A percentile compares a stretch with the other conserved stretches of the same genome.
Conservation (phyloP, 2,329 filamentous ascomycete species). For the Pochonia chlamydosporia region DNA sequence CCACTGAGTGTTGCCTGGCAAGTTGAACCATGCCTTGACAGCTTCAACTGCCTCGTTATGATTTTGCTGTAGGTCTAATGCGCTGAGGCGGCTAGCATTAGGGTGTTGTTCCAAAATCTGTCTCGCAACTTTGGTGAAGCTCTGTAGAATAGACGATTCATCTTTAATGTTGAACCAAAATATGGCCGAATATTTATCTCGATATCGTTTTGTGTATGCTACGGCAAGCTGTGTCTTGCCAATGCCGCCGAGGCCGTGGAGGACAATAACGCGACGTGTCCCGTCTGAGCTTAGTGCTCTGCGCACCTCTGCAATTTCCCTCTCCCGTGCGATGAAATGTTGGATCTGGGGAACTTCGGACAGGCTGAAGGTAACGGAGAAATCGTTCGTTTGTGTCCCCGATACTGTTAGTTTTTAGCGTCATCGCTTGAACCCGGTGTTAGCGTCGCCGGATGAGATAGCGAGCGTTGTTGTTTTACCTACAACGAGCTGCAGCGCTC, state of each 20-base stretch:
- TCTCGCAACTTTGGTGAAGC: slow-evolving; percentile 22
- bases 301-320: slow-evolving; percentile 13
- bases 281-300: slow-evolving; percentile 4
- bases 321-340: slow-evolving; percentile 13
- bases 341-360: slow-evolving; percentile 2
- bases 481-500: too few species aligned
- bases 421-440: too few species aligned
- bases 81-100: slow-evolving; percentile 6
- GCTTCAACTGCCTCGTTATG: slow-evolving; percentile 20
- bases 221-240: slow-evolving; percentile 39
- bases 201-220: slow-evolving; percentile 27
- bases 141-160: slow-evolving; percentile 28
- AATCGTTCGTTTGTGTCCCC: background rate
- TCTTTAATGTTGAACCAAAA: slow-evolving; percentile 38
- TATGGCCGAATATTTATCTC: slow-evolving; percentile 28
- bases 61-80: slow-evolving; percentile 12
- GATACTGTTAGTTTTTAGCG: background rate
- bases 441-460: too few species aligned
- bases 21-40: slow-evolving; percentile 32
- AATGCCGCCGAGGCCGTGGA: slow-evolving; percentile 37
- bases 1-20: slow-evolving; percentile 28
- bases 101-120: slow-evolving; percentile 22
- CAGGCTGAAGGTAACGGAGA: slow-evolving; percentile 8
- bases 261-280: slow-evolving; percentile 19
- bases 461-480: too few species aligned